Evolutionary conservation across 78 protist genomes (phyloP), one percentile per base, ranked within the genome.

Genomic region (Anaeramoeba ignava): DNA sequence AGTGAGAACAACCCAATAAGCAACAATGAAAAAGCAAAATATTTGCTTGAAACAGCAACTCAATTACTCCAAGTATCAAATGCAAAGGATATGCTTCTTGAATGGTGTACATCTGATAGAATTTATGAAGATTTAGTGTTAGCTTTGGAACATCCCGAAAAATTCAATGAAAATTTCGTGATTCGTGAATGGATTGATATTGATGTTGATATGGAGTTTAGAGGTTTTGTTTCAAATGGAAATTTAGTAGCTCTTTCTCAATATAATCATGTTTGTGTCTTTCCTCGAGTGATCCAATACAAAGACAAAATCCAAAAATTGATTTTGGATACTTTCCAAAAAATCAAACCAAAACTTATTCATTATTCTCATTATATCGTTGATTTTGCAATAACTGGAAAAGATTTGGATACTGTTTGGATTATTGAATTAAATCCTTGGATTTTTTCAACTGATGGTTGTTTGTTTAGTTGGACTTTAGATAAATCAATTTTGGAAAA

Each of bases 161-260:
- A 40, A 33, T 84, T 23, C 38, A 1, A 23, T 81, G 68, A 85
- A 82, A 82, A 85, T 41, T 8, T 85, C 31, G 84, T 80, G 36
- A 81, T 85, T 0, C 42, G 87, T 1, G 33, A 31, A 82, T 85
- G 79, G 79, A 34, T 81, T 37, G 87, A 85, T 39, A 80, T 85
- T 17, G 82, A 54, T 42, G 33, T 36, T 17, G 87, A 80, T 82
- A 81, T 85, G 84, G 87, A 85, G 42, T 85, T 85, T 68, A 81
- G 87, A 0, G 85, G 85, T 78, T 85, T 85, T 40, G 87, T 85
- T 33, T 23, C 3, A 0, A 31, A 38, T 81, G 83, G 83, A 33
- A 1, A 2, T 36, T 41, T 85, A n/a, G 0, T 0, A 1, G 84
- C 81, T 1, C 1, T 85, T 38, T 85, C 87, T 38, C 87, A 85